These are phyloP conservation scores for Diplodia intermedia DNA, from an alignment of 2,329 filamentous ascomycete genomes.

Conservation along the genomic window DNA sequence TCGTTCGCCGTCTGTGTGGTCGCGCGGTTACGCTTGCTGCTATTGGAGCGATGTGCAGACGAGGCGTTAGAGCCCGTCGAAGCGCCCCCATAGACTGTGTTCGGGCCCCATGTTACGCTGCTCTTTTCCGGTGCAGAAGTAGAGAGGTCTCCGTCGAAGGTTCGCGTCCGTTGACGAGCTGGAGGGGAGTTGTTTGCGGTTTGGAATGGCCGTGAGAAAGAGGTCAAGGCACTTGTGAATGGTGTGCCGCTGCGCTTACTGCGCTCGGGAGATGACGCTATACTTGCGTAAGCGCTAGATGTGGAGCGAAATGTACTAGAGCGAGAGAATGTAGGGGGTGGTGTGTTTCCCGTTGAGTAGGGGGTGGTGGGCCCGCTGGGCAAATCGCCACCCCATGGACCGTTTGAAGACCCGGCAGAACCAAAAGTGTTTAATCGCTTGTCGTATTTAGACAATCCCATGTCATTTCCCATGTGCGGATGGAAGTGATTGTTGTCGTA, in stretches of 20 bases:
- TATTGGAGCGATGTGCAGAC: constrained; percentile 14
- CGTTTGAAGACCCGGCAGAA: constrained; percentile 59
- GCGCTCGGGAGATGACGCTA: constrained; percentile 51
- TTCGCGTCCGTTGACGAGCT: constrained; percentile 39
- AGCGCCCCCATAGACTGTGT: constrained; percentile 45
- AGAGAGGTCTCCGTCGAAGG: constrained; percentile 46
- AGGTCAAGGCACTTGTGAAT: constrained; percentile 50
- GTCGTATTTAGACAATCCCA: constrained; percentile 37
- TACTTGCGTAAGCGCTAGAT: constrained; percentile 49
- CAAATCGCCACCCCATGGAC: constrained; percentile 55
- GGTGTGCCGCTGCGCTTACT: constrained; percentile 47
- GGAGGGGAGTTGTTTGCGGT: constrained; percentile 49
- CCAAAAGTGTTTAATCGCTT: constrained; percentile 50
- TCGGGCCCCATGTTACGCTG: constrained; percentile 57
- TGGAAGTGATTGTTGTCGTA: constrained; percentile 36
- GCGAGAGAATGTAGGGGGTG: constrained; percentile 54
- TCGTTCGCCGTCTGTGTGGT: neutral
- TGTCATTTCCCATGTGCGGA: constrained; percentile 43
- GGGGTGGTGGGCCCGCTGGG: constrained; percentile 57
- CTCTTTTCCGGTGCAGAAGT: constrained; percentile 50
- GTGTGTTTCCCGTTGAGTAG: constrained; percentile 61
- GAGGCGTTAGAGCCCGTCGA: constrained; percentile 17
- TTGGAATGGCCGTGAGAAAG: constrained; percentile 50
- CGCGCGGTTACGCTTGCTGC: constrained; percentile 25
- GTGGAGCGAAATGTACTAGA: constrained; percentile 46